phyloP scores from a whole-genome alignment of 2,329 filamentous ascomycete species.

The Trichoderma atroviride region DNA sequence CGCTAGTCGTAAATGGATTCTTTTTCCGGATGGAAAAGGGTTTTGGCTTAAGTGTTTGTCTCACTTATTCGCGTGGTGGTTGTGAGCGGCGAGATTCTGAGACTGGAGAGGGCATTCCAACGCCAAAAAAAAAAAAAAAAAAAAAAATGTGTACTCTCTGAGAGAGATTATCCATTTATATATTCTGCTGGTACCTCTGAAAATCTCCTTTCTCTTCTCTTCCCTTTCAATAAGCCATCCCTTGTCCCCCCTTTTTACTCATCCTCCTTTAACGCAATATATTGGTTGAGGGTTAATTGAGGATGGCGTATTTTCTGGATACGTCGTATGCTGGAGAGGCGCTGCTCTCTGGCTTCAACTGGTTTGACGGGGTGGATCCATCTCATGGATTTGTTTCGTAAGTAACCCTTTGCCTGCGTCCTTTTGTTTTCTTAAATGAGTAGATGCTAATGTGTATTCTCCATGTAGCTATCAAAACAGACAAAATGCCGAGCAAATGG shows the following conservation, averaged over 20 bases:
- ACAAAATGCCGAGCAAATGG: slow-evolving; percentile 43
- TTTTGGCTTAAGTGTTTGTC: background rate
- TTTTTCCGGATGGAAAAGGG: slow-evolving; percentile 3
- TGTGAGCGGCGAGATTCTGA: background rate
- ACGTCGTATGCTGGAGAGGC: slow-evolving; percentile 48
- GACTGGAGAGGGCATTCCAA: slow-evolving; percentile 10
- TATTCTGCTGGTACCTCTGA: background rate
- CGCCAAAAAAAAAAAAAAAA: background rate
- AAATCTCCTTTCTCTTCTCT: background rate
- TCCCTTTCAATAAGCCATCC: background rate
- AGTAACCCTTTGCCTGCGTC: slow-evolving; percentile 35
- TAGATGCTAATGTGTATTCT: slow-evolving; percentile 10
- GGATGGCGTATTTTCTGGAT: slow-evolving; percentile 47
- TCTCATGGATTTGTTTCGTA: slow-evolving; percentile 70
- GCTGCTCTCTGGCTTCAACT: slow-evolving; percentile 53
- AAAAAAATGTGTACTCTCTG: background rate
- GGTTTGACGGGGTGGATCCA: slow-evolving; percentile 58
- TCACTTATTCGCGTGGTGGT: background rate
- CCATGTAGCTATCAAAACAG: slow-evolving; percentile 49
- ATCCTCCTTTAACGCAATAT: slow-evolving; percentile 2
- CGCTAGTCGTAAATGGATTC: background rate
- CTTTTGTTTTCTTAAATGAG: background rate
- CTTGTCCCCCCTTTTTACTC: background rate
- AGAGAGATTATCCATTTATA: background rate
- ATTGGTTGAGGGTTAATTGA: slow-evolving; percentile 24